A percentile compares a stretch with the other conserved stretches of the same genome.
phyloP scores from a whole-genome alignment of 2,329 filamentous ascomycete genomes.

The Penicillium corylophilum region DNA sequence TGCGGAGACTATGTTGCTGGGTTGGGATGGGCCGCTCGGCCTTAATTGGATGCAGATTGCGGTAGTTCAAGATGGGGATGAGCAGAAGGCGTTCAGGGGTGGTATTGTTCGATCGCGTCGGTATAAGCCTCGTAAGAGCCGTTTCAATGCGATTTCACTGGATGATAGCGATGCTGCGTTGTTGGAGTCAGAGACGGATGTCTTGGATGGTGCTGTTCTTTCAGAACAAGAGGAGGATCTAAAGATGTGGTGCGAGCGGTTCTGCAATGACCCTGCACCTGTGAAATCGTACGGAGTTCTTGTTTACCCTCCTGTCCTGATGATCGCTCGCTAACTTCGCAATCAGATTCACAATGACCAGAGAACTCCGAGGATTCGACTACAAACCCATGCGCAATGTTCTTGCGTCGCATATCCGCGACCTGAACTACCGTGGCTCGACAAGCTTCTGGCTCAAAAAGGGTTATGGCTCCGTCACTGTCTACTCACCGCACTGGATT shows the following conservation, averaged over 20 bases:
- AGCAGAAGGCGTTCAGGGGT: constrained; percentile 14
- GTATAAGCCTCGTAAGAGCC: constrained; percentile 14
- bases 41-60: constrained; percentile 10
- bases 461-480: constrained; percentile 31
- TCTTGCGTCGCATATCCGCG: constrained; percentile 38
- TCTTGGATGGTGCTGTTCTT: neutral
- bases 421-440: constrained; percentile 38
- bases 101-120: constrained; percentile 15
- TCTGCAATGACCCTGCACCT: constrained; percentile 33
- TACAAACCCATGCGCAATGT: constrained; percentile 24
- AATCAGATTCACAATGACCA: constrained; percentile 31
- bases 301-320: neutral
- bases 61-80: constrained; percentile 15
- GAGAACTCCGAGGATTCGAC: constrained; percentile 33
- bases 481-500: constrained; percentile 42
- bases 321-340: neutral
- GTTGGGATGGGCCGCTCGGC: constrained; percentile 16
- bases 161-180: constrained; percentile 18
- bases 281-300: constrained; percentile 36
- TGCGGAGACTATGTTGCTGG: constrained; percentile 23
- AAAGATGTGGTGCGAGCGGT: constrained; percentile 37
- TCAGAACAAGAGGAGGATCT: constrained; percentile 3
- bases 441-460: constrained; percentile 25
- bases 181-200: constrained; percentile 4
- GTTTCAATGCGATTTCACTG: neutral